phyloP scores from a whole-genome alignment of 140 eudicot species.

The Erigeron philadelphicus region DNA sequence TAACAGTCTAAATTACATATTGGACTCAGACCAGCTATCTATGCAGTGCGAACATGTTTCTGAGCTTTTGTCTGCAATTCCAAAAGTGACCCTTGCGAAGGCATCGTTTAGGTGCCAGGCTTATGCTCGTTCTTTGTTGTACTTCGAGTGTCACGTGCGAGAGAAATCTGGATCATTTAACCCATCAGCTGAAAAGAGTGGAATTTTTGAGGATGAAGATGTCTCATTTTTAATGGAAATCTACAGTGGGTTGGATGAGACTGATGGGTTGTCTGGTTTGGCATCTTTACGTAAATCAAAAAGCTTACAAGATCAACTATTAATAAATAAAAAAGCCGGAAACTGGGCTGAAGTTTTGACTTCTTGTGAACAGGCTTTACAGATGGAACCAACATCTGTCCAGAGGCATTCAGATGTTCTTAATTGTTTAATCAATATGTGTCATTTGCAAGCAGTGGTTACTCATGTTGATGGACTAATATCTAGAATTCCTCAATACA shows the following conservation, averaged over 20 bases:
- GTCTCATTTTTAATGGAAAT: conserved; percentile 87
- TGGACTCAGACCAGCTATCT: conserved; percentile 49
- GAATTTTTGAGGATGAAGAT: conserved; percentile 82
- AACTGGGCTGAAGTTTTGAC: conserved; percentile 99
- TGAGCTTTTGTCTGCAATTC: conserved; percentile 83
- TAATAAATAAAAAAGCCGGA: conserved; percentile 89
- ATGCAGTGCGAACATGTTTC: conserved; percentile 83
- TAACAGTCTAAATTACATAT: conserved; percentile 33
- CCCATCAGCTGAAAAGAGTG: conserved; percentile 85
- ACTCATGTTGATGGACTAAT: conserved; percentile 96
- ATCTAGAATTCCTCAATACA: conserved; percentile 75
- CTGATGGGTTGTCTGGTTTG: conserved; percentile 91
- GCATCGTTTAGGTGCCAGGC: conserved; percentile 99
- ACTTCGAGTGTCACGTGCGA: conserved; percentile 88
- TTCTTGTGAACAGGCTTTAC: conserved; percentile 96
- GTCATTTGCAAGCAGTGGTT: conserved; percentile 91
- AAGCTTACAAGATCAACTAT: conserved; percentile 79
- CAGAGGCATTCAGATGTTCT: conserved; percentile 96
- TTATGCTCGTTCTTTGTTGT: conserved; percentile 87
- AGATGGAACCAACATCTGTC: conserved; percentile 94
- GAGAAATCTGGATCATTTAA: conserved; percentile 94
- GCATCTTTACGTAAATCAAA: conserved; percentile 83
- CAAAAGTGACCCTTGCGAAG: conserved; percentile 85
- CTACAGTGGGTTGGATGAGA: conserved; percentile 89
- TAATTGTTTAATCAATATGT: conserved; percentile 87